A percentile compares a stretch with the other conserved stretches of the same genome.
These are phyloP conservation scores for Talaromyces sp. DNA, from an alignment of 2,329 filamentous ascomycete species.

Conservation along the genomic window DNA sequence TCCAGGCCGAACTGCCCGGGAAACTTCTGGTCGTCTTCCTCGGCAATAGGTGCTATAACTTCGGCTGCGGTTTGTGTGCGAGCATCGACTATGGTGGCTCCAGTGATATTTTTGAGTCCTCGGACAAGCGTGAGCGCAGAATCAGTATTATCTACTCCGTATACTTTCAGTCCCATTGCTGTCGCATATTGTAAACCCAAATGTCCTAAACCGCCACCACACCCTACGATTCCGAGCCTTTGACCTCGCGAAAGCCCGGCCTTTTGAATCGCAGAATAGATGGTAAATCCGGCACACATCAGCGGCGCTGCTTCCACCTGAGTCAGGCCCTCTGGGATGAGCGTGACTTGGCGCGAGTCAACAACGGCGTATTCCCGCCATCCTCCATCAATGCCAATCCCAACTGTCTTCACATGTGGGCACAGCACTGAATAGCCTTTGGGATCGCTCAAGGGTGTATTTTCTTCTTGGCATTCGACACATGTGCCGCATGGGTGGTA, in stretches of 20 bases:
- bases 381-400: slow-evolving; percentile 15
- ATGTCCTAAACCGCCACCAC: slow-evolving; percentile 62
- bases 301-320: slow-evolving; percentile 27
- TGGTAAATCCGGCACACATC: slow-evolving; percentile 35
- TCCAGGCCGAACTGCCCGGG: slow-evolving; percentile 40
- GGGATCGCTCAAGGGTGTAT: slow-evolving; percentile 8
- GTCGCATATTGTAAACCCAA: slow-evolving; percentile 64
- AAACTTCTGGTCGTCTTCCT: slow-evolving; percentile 11
- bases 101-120: slow-evolving; percentile 20
- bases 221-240: slow-evolving; percentile 61
- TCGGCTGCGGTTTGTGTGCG: slow-evolving; percentile 24
- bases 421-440: slow-evolving; percentile 12
- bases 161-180: slow-evolving; percentile 58
- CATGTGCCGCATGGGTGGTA: slow-evolving; percentile 13
- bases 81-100: slow-evolving; percentile 36
- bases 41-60: slow-evolving; percentile 20
- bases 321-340: slow-evolving; percentile 26
- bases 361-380: slow-evolving; percentile 20
- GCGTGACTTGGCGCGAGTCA: slow-evolving; percentile 14
- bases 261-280: slow-evolving; percentile 52
- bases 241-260: slow-evolving; percentile 60
- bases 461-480: slow-evolving; percentile 15
- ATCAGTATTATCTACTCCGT: slow-evolving; percentile 22
- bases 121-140: slow-evolving; percentile 22
- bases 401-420: slow-evolving; percentile 7